A percentile compares a stretch with the other conserved stretches of the same genome.
These are phyloP conservation scores for Fusarium guadeloupense DNA, from an alignment of 2,329 filamentous ascomycete species.

Conservation along the genomic window DNA sequence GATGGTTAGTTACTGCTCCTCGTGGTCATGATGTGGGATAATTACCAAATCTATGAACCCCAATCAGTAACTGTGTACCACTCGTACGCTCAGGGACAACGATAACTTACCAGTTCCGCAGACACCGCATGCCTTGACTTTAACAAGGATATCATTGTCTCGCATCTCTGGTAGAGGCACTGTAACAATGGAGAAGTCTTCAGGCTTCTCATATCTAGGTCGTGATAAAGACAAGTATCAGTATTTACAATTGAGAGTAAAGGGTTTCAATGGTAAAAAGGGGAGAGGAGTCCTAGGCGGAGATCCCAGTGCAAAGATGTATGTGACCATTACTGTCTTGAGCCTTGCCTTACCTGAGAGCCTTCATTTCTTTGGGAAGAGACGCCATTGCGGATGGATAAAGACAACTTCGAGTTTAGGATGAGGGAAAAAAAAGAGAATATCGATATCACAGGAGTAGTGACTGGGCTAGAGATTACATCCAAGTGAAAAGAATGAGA, in stretches of 20 bases:
- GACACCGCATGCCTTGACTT: conserved; percentile 74
- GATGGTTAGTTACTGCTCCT: conserved; percentile 5
- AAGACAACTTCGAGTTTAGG: background rate
- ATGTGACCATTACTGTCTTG: background rate
- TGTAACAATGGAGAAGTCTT: conserved; percentile 67
- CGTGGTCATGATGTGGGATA: background rate
- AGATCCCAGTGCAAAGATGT: conserved; percentile 11
- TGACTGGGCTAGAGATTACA: background rate
- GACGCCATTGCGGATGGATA: conserved; percentile 42
- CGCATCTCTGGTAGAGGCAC: conserved; percentile 69
- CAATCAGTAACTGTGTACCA: conserved; percentile 33
- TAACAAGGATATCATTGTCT: conserved; percentile 69
- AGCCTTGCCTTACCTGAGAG: conserved; percentile 61
- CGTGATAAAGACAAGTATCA: conserved; percentile 7
- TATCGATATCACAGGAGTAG: background rate
- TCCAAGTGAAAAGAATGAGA: background rate
- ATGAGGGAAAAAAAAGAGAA: background rate
- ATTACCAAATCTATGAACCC: conserved; percentile 49
- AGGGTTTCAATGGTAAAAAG: conserved; percentile 2
- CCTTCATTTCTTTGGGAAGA: conserved; percentile 67
- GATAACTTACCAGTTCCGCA: conserved; percentile 63
- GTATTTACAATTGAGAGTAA: conserved; percentile 6
- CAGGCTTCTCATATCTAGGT: conserved; percentile 67
- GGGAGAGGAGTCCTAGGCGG: conserved; percentile 36
- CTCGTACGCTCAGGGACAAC: background rate